phyloP scores from a whole-genome alignment of 2,329 filamentous ascomycete species.

The Fusarium devonianum region DNA sequence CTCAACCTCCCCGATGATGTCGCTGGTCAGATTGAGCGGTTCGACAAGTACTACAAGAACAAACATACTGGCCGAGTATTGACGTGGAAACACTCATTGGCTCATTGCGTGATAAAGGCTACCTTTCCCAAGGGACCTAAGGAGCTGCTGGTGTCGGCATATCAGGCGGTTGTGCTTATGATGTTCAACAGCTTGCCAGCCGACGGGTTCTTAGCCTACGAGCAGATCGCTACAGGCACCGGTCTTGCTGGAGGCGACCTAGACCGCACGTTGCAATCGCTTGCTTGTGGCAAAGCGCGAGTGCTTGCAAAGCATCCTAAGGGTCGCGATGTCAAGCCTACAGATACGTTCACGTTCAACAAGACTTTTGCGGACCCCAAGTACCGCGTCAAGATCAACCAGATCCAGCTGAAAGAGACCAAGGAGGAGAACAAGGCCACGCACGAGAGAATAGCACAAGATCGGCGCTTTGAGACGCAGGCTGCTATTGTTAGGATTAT shows the following conservation, averaged over 20 bases:
- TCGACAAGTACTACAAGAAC: conserved; percentile 83
- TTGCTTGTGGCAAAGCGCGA: conserved; percentile 88
- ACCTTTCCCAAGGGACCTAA: conserved; percentile 81
- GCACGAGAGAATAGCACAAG: conserved; percentile 86
- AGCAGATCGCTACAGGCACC: conserved; percentile 76
- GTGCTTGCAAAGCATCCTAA: conserved; percentile 87
- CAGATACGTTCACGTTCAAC: conserved; percentile 88
- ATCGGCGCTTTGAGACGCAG: conserved; percentile 95
- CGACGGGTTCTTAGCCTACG: conserved; percentile 74
- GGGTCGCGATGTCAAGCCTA: conserved; percentile 77
- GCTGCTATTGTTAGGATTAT: conserved; percentile 96
- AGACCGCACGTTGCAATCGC: conserved; percentile 88
- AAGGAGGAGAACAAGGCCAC: conserved; percentile 94
- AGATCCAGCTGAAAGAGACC: conserved; percentile 96
- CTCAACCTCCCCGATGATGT: conserved; percentile 80
- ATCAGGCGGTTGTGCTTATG: conserved; percentile 89
- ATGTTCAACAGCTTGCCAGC: conserved; percentile 78
- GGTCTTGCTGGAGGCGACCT: conserved; percentile 80
- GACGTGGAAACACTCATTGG: conserved; percentile 92
- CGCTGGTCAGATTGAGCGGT: conserved; percentile 77
- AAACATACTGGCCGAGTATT: conserved; percentile 90
- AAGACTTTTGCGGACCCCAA: conserved; percentile 78
- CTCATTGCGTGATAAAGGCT: conserved; percentile 86
- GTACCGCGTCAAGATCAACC: conserved; percentile 96
- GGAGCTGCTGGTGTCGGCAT: conserved; percentile 88